A percentile compares a stretch with the other conserved stretches of the same genome.
phyloP scores from a whole-genome alignment of 179 eudicot genomes.

The Beta corolliflora region DNA sequence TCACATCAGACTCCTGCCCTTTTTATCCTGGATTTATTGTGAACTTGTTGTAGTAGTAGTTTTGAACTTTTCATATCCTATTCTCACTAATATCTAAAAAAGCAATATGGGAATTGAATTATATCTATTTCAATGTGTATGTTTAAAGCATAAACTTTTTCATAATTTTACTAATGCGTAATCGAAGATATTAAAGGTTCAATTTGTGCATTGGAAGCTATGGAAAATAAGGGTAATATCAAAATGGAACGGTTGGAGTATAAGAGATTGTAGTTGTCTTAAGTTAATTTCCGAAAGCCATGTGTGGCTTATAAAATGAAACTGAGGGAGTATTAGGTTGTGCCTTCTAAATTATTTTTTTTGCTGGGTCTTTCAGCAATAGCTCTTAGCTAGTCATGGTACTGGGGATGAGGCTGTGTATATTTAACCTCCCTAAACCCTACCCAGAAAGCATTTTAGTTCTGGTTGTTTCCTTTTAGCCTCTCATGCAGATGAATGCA shows the following conservation, averaged over 20 bases:
- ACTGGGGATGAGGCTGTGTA: not conserved
- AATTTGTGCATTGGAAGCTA: too few relatives aligned
- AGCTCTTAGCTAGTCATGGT: not conserved
- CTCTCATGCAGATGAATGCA: not conserved
- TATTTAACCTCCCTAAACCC: not conserved
- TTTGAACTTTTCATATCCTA: not conserved
- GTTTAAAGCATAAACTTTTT: too few relatives aligned
- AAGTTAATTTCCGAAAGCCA: too few relatives aligned
- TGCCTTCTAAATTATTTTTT: not conserved
- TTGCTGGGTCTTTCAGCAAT: not conserved
- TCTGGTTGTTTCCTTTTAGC: not conserved
- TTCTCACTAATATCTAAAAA: too few relatives aligned
- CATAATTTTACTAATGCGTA: too few relatives aligned
- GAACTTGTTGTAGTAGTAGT: not conserved
- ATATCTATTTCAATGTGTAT: too few relatives aligned
- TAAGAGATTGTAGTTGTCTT: too few relatives aligned
- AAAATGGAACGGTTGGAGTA: too few relatives aligned
- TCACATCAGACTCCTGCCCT: not conserved
- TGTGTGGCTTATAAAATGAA: too few relatives aligned
- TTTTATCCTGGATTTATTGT: not conserved
- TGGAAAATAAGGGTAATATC: too few relatives aligned
- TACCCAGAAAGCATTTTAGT: not conserved
- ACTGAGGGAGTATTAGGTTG: not conserved
- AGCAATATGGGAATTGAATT: too few relatives aligned
- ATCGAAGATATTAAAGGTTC: too few relatives aligned